Conservation (phyloP, 495 filamentous ascomycete genomes). For the Hyaloscypha variabilis region DNA sequence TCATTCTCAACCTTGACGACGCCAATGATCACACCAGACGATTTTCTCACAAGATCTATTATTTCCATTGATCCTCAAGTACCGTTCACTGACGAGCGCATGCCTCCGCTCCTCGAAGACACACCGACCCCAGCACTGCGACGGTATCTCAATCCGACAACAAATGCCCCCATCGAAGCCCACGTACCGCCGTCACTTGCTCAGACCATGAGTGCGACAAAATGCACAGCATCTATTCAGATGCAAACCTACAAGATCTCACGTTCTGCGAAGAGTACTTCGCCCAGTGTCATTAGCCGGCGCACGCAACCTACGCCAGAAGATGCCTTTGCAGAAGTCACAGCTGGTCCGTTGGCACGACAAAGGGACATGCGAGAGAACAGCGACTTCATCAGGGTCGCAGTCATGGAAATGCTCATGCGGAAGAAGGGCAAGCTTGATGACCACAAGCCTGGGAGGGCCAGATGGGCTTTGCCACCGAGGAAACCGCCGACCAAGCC, state of each 20-base stretch:
- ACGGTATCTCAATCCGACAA: slow-evolving; percentile 88
- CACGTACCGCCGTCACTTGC: slow-evolving; percentile 44
- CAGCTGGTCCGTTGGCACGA: slow-evolving; percentile 53
- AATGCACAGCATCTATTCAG: slow-evolving; percentile 78
- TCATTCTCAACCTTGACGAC: slow-evolving; percentile 78
- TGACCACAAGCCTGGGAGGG: slow-evolving; percentile 78
- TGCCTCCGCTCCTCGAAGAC: slow-evolving; percentile 74
- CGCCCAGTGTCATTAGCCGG: slow-evolving; percentile 33
- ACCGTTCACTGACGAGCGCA: slow-evolving; percentile 84
- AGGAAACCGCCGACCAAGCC: slow-evolving; percentile 60
- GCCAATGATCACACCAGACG: slow-evolving; percentile 77
- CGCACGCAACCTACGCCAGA: slow-evolving; percentile 30
- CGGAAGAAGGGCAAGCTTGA: slow-evolving; percentile 87
- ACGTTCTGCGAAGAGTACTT: slow-evolving; percentile 43
- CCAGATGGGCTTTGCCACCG: slow-evolving; percentile 85
- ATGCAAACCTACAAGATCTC: slow-evolving; percentile 80
- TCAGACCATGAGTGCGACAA: slow-evolving; percentile 34
- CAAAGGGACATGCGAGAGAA: slow-evolving; percentile 94
- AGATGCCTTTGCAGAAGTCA: slow-evolving; percentile 26
- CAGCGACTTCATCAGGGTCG: slow-evolving; percentile 88
- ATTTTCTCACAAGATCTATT: slow-evolving; percentile 86
- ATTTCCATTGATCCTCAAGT: slow-evolving; percentile 71
- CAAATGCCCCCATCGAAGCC: slow-evolving; percentile 66
- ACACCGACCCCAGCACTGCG: slow-evolving; percentile 85
- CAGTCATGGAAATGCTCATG: slow-evolving; percentile 98